Percentiles rank a stretch among this genome's conserved stretches.
Conservation (phyloP, 805 yeast species). For the Wickerhamiella sergipiensis region DNA sequence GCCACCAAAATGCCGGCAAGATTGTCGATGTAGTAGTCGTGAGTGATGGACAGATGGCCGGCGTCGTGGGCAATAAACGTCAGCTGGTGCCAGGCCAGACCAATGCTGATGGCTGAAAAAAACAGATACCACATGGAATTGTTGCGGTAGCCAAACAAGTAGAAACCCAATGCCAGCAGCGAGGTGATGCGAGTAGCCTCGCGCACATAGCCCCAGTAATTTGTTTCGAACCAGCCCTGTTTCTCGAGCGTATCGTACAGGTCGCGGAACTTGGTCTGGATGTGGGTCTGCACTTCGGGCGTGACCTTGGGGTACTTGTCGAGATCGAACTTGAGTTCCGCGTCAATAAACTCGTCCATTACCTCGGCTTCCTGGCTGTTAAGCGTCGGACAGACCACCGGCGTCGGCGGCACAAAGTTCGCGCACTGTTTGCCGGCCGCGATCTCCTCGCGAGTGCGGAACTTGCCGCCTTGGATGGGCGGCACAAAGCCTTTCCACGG, state of each 20-base stretch:
- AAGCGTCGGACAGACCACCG: background rate
- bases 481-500: conserved; percentile 69
- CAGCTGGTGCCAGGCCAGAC: conserved; percentile 78
- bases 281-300: conserved; percentile 43
- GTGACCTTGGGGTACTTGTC: conserved; percentile 51
- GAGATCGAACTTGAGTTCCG: conserved; percentile 43
- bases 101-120: conserved; percentile 51
- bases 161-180: conserved; percentile 37
- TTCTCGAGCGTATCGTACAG: conserved; percentile 42
- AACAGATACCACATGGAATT: conserved; percentile 26
- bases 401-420: background rate
- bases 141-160: conserved; percentile 31
- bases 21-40: conserved; percentile 63
- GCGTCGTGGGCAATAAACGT: conserved; percentile 85
- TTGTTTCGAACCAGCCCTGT: conserved; percentile 57
- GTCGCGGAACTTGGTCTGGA: conserved; percentile 44
- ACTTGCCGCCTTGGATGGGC: conserved; percentile 74
- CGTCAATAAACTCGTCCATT: conserved; percentile 39
- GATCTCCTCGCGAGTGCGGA: conserved; percentile 24
- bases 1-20: conserved; percentile 61
- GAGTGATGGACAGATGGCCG: conserved; percentile 75
- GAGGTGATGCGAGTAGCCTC: conserved; percentile 49
- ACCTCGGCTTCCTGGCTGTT: conserved; percentile 14
- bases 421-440: background rate
- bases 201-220: conserved; percentile 57